phyloP scores from a whole-genome alignment of 371 early-diverging fungal genomes.

The Mortierella sp. region DNA sequence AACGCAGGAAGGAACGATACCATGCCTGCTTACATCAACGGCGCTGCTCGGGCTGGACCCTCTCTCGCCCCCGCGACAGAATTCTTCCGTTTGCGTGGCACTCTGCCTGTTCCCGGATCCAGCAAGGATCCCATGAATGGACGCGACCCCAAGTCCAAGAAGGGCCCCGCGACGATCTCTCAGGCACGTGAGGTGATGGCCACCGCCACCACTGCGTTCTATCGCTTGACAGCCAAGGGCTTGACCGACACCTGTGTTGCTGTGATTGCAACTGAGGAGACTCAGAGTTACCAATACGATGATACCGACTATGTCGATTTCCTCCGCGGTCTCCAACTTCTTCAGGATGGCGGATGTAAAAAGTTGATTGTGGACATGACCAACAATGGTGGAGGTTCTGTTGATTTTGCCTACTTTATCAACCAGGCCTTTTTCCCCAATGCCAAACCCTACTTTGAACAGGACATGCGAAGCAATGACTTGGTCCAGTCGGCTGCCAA shows the following conservation, averaged over 20 bases:
- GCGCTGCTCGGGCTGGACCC: neutral
- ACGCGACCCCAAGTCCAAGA: neutral
- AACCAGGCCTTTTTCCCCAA: conserved; percentile 47
- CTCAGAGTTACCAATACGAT: conserved; percentile 30
- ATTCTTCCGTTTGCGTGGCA: conserved; percentile 6
- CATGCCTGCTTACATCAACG: neutral
- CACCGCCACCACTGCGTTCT: conserved; percentile 1
- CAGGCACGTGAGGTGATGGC: neutral
- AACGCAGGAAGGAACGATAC: neutral
- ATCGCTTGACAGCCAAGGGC: conserved; percentile 12
- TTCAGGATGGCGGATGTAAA: conserved; percentile 41
- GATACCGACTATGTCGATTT: conserved; percentile 36
- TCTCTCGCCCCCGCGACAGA: neutral
- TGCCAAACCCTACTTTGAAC: conserved; percentile 47
- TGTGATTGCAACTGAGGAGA: conserved; percentile 49
- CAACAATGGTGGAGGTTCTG: conserved; percentile 52
- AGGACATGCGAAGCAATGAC: conserved; percentile 33
- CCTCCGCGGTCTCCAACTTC: conserved; percentile 38
- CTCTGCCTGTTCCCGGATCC: neutral
- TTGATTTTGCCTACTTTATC: conserved; percentile 51
- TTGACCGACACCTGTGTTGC: conserved; percentile 32
- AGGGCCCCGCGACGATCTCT: neutral
- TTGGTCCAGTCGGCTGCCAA: conserved; percentile 29
- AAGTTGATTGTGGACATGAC: conserved; percentile 54
- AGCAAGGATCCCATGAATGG: neutral